Evolutionary conservation across 495 filamentous ascomycete species (phyloP).

Genomic region (Evernia prunastri): DNA sequence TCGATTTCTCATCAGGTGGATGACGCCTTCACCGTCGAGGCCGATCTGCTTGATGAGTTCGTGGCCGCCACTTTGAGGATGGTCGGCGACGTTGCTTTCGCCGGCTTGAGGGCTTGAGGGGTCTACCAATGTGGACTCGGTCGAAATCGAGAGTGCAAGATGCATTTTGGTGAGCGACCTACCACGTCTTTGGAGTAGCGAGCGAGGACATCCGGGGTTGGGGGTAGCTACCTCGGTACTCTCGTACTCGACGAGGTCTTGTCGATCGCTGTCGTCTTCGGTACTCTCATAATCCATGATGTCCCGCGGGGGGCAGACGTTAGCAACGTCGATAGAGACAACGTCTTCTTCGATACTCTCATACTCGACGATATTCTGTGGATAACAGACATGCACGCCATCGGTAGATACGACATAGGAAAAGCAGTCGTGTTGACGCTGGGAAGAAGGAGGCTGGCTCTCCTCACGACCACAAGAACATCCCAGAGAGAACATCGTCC

Average conservation of each 20-base stretch:
- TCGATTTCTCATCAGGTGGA: slow-evolving; percentile 5
- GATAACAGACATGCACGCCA: background rate
- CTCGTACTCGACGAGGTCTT: background rate
- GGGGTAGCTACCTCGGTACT: background rate
- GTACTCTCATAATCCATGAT: background rate
- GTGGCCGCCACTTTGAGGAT: slow-evolving; percentile 1
- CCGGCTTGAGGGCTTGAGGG: background rate
- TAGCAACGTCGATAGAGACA: too few relatives aligned
- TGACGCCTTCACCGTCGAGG: slow-evolving; percentile 13
- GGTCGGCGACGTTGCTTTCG: background rate
- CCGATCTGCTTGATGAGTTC: slow-evolving; percentile 7
- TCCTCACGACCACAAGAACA: background rate
- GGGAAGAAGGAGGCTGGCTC: background rate
- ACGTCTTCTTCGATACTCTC: background rate
- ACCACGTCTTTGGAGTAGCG: slow-evolving; percentile 7
- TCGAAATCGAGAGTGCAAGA: background rate
- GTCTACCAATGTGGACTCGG: background rate
- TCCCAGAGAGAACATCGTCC: background rate
- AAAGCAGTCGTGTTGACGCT: background rate
- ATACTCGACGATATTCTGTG: background rate
- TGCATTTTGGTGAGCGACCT: background rate
- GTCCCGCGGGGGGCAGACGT: too few relatives aligned
- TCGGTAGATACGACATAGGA: background rate
- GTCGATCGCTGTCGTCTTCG: background rate
- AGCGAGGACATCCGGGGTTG: background rate